Conservation (phyloP, 2,329 filamentous ascomycete genomes). For the Fusarium domesticum region DNA sequence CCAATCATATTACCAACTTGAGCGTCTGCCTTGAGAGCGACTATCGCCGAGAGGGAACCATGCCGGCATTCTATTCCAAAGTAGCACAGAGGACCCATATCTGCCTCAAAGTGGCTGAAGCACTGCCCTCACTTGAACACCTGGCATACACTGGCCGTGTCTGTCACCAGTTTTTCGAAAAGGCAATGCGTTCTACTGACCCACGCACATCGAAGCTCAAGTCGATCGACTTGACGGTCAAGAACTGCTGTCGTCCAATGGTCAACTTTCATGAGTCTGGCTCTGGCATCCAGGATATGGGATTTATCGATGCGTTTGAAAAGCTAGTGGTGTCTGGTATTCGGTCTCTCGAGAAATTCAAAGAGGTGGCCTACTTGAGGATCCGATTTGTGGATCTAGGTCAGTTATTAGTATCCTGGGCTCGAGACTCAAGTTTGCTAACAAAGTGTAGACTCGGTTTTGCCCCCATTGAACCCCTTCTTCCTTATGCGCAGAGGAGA, state of each 20-base stretch:
- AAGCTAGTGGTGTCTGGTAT: constrained; percentile 63
- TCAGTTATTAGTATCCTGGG: constrained; percentile 34
- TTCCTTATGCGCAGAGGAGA: constrained; percentile 60
- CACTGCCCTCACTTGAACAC: constrained; percentile 61
- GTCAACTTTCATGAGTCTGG: constrained; percentile 59
- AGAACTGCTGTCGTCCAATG: constrained; percentile 65
- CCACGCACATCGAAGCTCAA: constrained; percentile 52
- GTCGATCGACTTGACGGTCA: constrained; percentile 68
- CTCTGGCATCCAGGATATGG: constrained; percentile 67
- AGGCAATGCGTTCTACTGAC: constrained; percentile 49
- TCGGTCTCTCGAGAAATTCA: constrained; percentile 56
- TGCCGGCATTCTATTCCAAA: constrained; percentile 60
- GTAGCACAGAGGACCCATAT: constrained; percentile 60
- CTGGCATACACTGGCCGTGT: constrained; percentile 70
- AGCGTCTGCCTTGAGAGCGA: constrained; percentile 70
- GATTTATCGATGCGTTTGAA: constrained; percentile 71
- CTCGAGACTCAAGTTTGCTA: constrained; percentile 8
- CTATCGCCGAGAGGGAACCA: constrained; percentile 61
- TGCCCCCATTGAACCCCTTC: constrained; percentile 69
- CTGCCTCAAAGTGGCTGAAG: constrained; percentile 60
- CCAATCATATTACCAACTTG: constrained; percentile 57
- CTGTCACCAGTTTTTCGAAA: constrained; percentile 66
- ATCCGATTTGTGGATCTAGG: constrained; percentile 73
- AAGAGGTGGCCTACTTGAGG: constrained; percentile 60
- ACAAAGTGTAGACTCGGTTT: constrained; percentile 56